These are phyloP conservation scores for Arabidopsis arenosa DNA, from an alignment of 345 rosid species.

Conservation along the genomic window DNA sequence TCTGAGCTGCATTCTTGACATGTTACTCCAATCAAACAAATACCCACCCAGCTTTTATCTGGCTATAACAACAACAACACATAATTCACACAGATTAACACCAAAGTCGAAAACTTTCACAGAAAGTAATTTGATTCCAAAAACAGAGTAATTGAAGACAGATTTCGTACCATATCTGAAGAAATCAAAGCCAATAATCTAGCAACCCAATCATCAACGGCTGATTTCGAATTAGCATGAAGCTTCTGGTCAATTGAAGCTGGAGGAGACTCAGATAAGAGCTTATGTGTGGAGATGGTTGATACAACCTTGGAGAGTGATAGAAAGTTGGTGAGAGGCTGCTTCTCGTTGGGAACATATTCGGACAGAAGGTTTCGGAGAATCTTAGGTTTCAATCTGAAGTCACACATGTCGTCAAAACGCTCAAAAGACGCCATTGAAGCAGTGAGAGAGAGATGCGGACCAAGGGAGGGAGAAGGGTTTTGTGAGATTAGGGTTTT, in stretches of 20 bases:
- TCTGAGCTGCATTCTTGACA: slow-evolving; percentile 72
- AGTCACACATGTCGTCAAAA: slow-evolving; percentile 57
- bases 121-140: neutral
- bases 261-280: slow-evolving; percentile 56
- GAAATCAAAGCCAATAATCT: slow-evolving; percentile 56
- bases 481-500: slow-evolving; percentile 43
- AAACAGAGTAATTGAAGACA: neutral
- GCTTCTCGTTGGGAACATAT: slow-evolving; percentile 63
- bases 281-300: slow-evolving; percentile 51
- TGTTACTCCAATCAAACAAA: slow-evolving; percentile 76
- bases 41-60: slow-evolving; percentile 86
- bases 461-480: neutral
- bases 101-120: slow-evolving; percentile 9
- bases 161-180: slow-evolving; percentile 54
- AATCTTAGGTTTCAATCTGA: slow-evolving; percentile 61
- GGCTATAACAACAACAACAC: slow-evolving; percentile 54
- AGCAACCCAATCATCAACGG: slow-evolving; percentile 74
- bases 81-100: neutral
- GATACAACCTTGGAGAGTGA: slow-evolving; percentile 58
- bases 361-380: slow-evolving; percentile 62
- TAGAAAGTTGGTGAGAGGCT: slow-evolving; percentile 48
- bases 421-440: slow-evolving; percentile 56
- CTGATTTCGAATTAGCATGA: slow-evolving; percentile 56
- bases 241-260: slow-evolving; percentile 48
- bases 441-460: slow-evolving; percentile 14